Evolutionary conservation across 164 flowering plant genomes (phyloP).

Genomic region (Kalanchoe fedtschenkoi): DNA sequence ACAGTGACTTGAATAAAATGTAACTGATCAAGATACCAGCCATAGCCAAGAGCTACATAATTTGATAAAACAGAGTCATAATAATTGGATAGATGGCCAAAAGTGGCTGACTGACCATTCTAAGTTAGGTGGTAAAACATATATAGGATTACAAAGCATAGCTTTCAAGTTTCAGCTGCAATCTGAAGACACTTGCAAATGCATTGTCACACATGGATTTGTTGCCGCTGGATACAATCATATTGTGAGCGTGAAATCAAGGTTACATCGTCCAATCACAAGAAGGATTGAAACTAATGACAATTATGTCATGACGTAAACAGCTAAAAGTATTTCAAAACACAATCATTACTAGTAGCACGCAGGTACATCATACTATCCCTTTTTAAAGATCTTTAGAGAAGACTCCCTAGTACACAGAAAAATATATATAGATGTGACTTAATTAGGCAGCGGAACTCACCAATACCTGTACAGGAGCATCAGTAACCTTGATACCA

Average conservation of each 20-base stretch:
- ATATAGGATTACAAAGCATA: too few relatives aligned
- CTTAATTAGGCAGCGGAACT: background rate
- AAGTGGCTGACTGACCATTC: background rate
- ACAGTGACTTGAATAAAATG: background rate
- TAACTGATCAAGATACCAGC: background rate
- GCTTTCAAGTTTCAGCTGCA: too few relatives aligned
- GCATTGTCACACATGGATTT: too few relatives aligned
- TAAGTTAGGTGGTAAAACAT: background rate
- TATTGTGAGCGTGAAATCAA: too few relatives aligned
- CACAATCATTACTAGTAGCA: too few relatives aligned
- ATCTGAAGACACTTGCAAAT: too few relatives aligned
- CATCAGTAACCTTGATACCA: constrained; percentile 43
- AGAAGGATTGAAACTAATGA: too few relatives aligned
- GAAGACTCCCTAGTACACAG: background rate
- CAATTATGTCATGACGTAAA: too few relatives aligned
- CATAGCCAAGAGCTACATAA: background rate
- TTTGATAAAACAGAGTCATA: background rate
- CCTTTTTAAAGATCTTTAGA: background rate
- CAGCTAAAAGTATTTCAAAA: too few relatives aligned
- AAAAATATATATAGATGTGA: background rate
- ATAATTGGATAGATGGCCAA: background rate
- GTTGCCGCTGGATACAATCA: too few relatives aligned
- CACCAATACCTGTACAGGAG: constrained; percentile 47
- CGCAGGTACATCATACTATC: background rate
- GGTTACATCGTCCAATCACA: too few relatives aligned